A percentile compares a stretch with the other conserved stretches of the same genome.
These are phyloP conservation scores for Jaenimonas drosophilae DNA, from an alignment of 208 protist genomes.

Conservation along the genomic window DNA sequence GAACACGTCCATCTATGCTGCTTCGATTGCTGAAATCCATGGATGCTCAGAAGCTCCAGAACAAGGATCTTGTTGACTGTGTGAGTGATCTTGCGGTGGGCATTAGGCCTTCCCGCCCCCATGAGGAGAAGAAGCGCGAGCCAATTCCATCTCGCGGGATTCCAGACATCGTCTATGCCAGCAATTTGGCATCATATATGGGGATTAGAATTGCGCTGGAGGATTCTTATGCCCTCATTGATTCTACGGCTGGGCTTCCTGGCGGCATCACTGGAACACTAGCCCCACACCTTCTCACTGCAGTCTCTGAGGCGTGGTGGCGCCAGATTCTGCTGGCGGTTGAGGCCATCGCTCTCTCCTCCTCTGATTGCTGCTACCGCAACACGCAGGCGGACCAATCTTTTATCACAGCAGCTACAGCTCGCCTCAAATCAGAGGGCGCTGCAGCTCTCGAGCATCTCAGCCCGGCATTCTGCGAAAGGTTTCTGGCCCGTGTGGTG, in stretches of 20 bases:
- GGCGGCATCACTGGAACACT: conserved; percentile 24
- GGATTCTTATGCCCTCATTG: too few species aligned
- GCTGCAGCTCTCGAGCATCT: too few species aligned
- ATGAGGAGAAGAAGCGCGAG: too few species aligned
- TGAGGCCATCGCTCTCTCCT: conserved; percentile 11
- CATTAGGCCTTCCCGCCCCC: conserved; percentile 31
- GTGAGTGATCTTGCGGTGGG: conserved; percentile 41
- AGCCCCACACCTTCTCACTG: conserved; percentile 25
- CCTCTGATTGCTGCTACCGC: conserved; percentile 18
- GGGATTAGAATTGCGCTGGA: too few species aligned
- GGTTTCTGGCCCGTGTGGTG: too few species aligned
- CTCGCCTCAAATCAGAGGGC: conserved; percentile 15
- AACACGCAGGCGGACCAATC: conserved; percentile 35
- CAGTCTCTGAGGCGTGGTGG: conserved; percentile 13
- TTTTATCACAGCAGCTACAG: conserved; percentile 17
- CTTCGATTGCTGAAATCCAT: conserved; percentile 11
- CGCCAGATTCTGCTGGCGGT: conserved; percentile 19
- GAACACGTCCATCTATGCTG: conserved; percentile 8
- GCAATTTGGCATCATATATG: too few species aligned
- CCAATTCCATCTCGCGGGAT: too few species aligned
- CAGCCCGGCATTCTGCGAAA: too few species aligned
- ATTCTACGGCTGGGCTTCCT: too few species aligned
- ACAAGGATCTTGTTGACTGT: conserved; percentile 19
- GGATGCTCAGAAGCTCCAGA: conserved; percentile 18
- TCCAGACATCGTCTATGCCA: too few species aligned